These are phyloP conservation scores for Eragrostis curvula DNA, from an alignment of 176 grass and related monocot species.

Conservation along the genomic window DNA sequence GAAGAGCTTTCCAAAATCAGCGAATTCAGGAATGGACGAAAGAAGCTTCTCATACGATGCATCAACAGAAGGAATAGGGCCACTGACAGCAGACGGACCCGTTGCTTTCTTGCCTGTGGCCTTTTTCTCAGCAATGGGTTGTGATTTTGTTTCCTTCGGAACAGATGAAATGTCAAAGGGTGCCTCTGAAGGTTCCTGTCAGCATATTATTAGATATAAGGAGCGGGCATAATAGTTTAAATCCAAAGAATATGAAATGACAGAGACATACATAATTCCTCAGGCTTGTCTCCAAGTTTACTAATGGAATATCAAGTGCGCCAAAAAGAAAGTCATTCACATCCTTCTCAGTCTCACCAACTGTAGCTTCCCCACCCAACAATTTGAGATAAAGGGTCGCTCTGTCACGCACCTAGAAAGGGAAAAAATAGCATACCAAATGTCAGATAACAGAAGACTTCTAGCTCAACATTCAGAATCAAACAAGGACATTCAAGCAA, in stretches of 20 bases:
- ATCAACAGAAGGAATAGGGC: slow-evolving; percentile 67
- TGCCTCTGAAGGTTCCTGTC: slow-evolving; percentile 78
- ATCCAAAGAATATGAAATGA: slow-evolving; percentile 12
- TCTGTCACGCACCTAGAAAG: slow-evolving; percentile 81
- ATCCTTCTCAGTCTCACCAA: slow-evolving; percentile 82
- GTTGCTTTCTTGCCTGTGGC: slow-evolving; percentile 85
- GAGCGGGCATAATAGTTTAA: slow-evolving; percentile 1
- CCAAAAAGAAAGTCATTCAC: slow-evolving; percentile 90
- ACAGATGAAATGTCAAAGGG: slow-evolving; percentile 93
- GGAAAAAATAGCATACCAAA: slow-evolving; percentile 10
- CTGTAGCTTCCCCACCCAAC: slow-evolving; percentile 66
- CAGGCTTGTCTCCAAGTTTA: slow-evolving; percentile 89
- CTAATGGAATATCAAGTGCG: slow-evolving; percentile 91
- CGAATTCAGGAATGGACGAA: slow-evolving; percentile 88
- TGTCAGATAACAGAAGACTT: slow-evolving; percentile 14
- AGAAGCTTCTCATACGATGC: slow-evolving; percentile 92
- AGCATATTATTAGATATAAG: slow-evolving; percentile 35
- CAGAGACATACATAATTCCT: slow-evolving; percentile 69
- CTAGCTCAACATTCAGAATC: slow-evolving; percentile 1
- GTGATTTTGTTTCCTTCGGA: slow-evolving; percentile 78
- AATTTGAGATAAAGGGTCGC: slow-evolving; percentile 90
- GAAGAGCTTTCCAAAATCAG: slow-evolving; percentile 91
- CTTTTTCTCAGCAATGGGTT: slow-evolving; percentile 94
- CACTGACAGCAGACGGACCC: slow-evolving; percentile 66
- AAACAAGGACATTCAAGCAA: not conserved